These are phyloP conservation scores for Albifimbria verrucaria DNA, from an alignment of 2,329 filamentous ascomycete genomes.

Conservation along the genomic window DNA sequence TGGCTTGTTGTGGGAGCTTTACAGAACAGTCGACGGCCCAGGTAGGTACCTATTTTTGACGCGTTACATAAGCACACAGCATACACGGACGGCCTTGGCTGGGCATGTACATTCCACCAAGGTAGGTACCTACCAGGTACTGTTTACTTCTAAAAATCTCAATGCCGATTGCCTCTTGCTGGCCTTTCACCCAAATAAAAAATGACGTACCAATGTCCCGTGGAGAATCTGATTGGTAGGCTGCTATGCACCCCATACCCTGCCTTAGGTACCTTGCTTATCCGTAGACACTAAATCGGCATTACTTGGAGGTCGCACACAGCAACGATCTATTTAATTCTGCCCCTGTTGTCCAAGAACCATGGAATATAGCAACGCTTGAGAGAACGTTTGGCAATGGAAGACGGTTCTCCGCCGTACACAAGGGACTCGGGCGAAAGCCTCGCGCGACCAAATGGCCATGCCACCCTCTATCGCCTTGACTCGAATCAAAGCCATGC, in stretches of 20 bases:
- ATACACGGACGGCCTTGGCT: no score
- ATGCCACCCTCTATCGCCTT: slow-evolving; percentile 54
- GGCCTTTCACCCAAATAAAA: not conserved
- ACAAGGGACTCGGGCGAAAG: slow-evolving; percentile 14
- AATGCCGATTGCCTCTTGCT: no score
- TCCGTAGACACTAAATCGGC: not conserved
- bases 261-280: no score
- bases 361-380: no score
- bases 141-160: no score
- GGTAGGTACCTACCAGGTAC: no score
- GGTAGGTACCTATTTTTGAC: no score
- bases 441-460: slow-evolving; percentile 16
- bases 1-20: no score
- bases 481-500: slow-evolving; percentile 69
- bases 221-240: not conserved
- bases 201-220: not conserved
- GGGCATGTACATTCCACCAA: no score
- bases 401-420: slow-evolving; percentile 20
- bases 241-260: no score
- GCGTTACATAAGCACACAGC: no score
- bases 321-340: not conserved
- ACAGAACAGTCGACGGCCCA: no score
- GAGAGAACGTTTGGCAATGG: slow-evolving; percentile 19
- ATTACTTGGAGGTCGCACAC: not conserved
- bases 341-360: not conserved